Evolutionary conservation across 1,284 basidiomycete genomes (phyloP), one percentile per base, ranked within the genome.

Genomic region (Termitomyces sp.): DNA sequence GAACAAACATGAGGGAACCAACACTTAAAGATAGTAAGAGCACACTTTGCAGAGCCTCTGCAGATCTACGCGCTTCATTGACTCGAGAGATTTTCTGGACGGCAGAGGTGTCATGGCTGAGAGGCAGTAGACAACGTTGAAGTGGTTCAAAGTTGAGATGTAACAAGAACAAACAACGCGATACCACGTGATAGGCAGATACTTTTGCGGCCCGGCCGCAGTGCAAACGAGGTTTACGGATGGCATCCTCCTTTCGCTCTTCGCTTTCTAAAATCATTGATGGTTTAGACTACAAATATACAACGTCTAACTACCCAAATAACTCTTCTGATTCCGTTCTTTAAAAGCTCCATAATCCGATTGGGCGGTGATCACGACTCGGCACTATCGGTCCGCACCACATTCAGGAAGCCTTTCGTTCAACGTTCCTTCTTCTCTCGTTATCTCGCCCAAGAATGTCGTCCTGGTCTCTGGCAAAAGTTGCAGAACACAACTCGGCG

Each of bases 41-140:
- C 65, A 54, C 62, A 87, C 88, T 73, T 90, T 90, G 80, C 88
- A 90, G 36, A 90, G 67, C 62, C 74, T 81, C 71, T 90, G 88
- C n/a, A 90, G 70, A 51, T 90, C 87, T 3, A 68, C 69, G 39
- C 88, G 77, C 61, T 82, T 86, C 80, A 90, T 80, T 13, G 72
- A 67, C 70, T 84, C 76, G 30, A 90, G 77, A 50, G 72, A 72
- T 60, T 79, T 72, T 62, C 81, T 77, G 60, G 75, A 74, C n/a
- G 80, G 79, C 39, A 79, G 62, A 7, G 73, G 67, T 31, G 77
- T 66, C 83, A 84, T 84, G 50, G 52, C 57, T 61, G 56, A 55
- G 51, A 59, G 58, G 50, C 45, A 47, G 47, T 58, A 55, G 57
- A 57, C 50, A 54, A 56, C 54, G 61, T 58, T 61, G 59, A 52